Base-by-base conservation (phyloP, 768 basidiomycete genomes). In the Panaeolus papilionaceus region DNA sequence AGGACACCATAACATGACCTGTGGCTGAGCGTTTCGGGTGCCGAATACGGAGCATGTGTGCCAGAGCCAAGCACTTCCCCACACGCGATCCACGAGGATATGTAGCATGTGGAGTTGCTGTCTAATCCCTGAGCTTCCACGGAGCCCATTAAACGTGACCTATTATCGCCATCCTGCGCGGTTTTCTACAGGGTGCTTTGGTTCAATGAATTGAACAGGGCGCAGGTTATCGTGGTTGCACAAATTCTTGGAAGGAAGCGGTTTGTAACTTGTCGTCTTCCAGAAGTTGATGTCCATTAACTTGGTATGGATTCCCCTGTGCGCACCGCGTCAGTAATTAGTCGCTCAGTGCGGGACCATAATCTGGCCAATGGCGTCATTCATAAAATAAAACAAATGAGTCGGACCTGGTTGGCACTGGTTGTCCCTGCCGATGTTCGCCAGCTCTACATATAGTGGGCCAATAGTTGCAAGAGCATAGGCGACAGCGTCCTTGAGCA, bases 1-100 rank as follows among this genome's bases (percentile, higher is more conserved):
- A 33, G 33, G 16, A 28, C 54, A 58, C 33, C 33, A 58, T 37
- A 58, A 28, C 28, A 58, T 58, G 54, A 58, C 54, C 54, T 33
- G 54, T 33, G 28, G 26, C 28, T 58, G 54, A 58, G 54, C 54
- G 54, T 58, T 58, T 58, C 54, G 54, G 54, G 54, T 58, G 54
- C 54, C 54, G 54, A 33, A 58, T 33, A 58, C 12, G 54, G 54
- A 58, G 54, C 54, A 58, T 58, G 54, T 33, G 54, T 37, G 6
- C 11, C 28, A 51, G 26, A 10, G 49, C 54, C 54, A 58, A 33
- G 54, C 16, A 37, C 28, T 58, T 58, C 54, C 54, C 54, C 54
- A 33, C 54, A 58, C 33, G 54, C 54, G 54, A 58, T 58, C 54
- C 54, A 58, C 28, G 28, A 58, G 54, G 54, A 58, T 37, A 33